phyloP scores from a whole-genome alignment of 2,329 filamentous ascomycete genomes.

The Xylariales sp. region DNA sequence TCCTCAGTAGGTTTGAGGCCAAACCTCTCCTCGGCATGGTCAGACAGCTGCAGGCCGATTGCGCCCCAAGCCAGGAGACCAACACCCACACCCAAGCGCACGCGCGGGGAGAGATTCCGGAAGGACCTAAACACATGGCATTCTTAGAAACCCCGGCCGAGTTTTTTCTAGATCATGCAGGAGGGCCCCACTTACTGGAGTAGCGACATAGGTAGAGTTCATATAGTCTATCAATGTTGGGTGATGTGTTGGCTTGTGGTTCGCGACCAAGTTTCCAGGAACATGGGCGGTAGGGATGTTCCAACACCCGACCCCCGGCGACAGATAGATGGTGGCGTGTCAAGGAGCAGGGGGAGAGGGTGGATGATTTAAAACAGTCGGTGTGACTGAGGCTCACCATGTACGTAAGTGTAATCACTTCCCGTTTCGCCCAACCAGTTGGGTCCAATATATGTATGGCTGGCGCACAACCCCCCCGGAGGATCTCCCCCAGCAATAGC shows the following conservation, averaged over 20 bases:
- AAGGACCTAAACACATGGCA: constrained; percentile 53
- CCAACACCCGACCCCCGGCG: not conserved
- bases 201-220: constrained; percentile 3
- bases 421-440: no score
- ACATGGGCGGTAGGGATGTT: not conserved
- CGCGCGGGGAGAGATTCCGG: constrained; percentile 64
- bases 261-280: constrained; percentile 2
- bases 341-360: no score
- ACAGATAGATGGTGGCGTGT: not conserved
- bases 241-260: constrained; percentile 6
- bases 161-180: constrained; percentile 4
- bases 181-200: not conserved
- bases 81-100: constrained; percentile 67
- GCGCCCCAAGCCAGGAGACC: constrained; percentile 74
- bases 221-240: not conserved
- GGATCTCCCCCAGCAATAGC: no score
- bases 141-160: not conserved
- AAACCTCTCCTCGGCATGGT: constrained; percentile 68
- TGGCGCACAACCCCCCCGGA: no score
- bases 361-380: not conserved
- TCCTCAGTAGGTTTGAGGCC: constrained; percentile 69
- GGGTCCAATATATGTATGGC: no score
- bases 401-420: no score
- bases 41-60: constrained; percentile 68
- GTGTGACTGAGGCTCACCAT: constrained; percentile 1